Evolutionary conservation across 768 basidiomycete species (phyloP), one percentile per base, ranked within the genome.

Genomic region (Mycena albidolilacea): DNA sequence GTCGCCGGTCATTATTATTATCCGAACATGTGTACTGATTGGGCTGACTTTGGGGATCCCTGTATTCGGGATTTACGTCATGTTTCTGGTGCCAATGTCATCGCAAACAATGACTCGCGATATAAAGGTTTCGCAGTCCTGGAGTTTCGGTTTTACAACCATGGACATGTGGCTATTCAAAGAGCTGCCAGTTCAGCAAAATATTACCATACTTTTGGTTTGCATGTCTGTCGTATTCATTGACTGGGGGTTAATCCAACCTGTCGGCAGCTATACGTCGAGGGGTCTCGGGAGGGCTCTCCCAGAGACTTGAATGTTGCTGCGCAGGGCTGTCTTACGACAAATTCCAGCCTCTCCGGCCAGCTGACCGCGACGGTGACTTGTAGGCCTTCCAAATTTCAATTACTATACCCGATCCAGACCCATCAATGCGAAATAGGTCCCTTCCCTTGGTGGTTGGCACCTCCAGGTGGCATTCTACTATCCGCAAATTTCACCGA

Each of bases 141-240:
- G 61, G 14, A 43, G 61, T 12, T 23, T 23, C 23, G 23, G 2
- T 23, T 23, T 23, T 23, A 23, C 23, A 23, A 23, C 23, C 23
- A 1, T 23, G 23, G 23, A 23, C 2, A 23, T 23, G 2, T 1
- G 23, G 23, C 1, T 23, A 23, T n/a, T n/a, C n/a, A 23, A 23
- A 1, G 23, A 23, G 23, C 23, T 23, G 23, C 23, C 23, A 9
- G 6, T 23, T 1, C 1, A 44, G 19, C 43, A 62, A 44, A 62
- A 62, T 17, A 62, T 62, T n/a, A 62, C 61, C 1, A 44, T 62
- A 46, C 9, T 62, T 46, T 46, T 46, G 21, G 61, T 62, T 62
- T 5, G 61, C 23, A 8, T 12, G 7, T 21, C 19, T 6, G 17
- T 15, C 21, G n/a, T 12, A n/a, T 8, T 15, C 37, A 39, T 21